Evolutionary conservation across 129 eudicot genomes (phyloP).

Genomic region (Ambrosia trifida): DNA sequence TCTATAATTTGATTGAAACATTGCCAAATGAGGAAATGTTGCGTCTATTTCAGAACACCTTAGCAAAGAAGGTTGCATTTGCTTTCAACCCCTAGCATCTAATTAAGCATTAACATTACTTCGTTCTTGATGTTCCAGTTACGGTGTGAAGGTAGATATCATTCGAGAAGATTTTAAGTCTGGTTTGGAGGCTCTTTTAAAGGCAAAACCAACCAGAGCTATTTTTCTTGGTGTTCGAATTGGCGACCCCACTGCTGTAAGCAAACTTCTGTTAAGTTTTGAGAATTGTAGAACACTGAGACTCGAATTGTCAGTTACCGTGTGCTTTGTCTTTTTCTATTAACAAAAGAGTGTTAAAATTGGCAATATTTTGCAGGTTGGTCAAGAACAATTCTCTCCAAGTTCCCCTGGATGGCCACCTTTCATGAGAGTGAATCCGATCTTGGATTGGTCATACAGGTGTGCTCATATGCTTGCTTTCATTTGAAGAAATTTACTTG

Average conservation of each 20-base stretch:
- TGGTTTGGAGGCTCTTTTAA: conserved; percentile 83
- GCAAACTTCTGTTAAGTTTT: not conserved
- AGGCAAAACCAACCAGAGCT: conserved; percentile 75
- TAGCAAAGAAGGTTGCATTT: not conserved
- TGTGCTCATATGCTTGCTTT: conserved; percentile 23
- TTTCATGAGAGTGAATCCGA: conserved; percentile 99
- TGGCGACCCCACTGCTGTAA: conserved; percentile 98
- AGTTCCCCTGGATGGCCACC: conserved; percentile 99
- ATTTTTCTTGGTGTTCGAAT: conserved; percentile 95
- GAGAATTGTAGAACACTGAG: not conserved
- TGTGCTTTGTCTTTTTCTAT: not conserved
- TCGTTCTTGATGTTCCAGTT: conserved; percentile 49
- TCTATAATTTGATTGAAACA: not conserved
- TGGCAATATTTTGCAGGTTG: conserved; percentile 56
- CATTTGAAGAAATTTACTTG: too few relatives aligned
- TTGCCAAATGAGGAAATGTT: not conserved
- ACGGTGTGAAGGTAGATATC: conserved; percentile 79
- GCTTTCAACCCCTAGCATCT: conserved; percentile 7
- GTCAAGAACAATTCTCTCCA: conserved; percentile 95
- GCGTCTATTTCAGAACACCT: conserved; percentile 4
- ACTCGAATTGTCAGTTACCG: not conserved
- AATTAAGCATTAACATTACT: not conserved
- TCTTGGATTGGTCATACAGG: conserved; percentile 99
- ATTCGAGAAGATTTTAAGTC: conserved; percentile 86
- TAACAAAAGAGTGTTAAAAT: not conserved